Base-by-base conservation (phyloP, 768 basidiomycete species). In the Podaxis mareebaensis region DNA sequence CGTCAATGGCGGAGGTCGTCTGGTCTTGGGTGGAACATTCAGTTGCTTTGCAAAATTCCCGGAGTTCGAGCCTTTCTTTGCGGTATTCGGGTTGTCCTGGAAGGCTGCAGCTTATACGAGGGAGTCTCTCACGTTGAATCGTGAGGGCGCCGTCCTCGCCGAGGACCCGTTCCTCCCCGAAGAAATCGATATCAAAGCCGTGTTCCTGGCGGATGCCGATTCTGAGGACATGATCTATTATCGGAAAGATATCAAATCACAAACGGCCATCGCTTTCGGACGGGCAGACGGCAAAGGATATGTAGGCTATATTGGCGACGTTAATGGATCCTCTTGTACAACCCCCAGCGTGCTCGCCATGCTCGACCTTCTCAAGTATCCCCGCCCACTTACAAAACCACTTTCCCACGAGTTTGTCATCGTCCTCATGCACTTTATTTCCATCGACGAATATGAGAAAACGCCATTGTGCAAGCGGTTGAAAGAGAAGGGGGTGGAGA, bases 221-320 rank as follows among this genome's bases (percentile, higher is more conserved):
- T 58, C 71, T 8, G 63, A 69, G 24, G 68, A 66, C 11, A 67
- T 64, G 3, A 67, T 77, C 10, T 78, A 79, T 61, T 53, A 68
- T 33, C 52, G 36, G 13, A 24, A 17, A 67, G 24, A 53, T 28
- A n/a, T 22, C 28, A 11, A 55, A 22, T 17, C 42, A 22, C 64
- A 78, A 65, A 68, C 72, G 11, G 71, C 78, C 38, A 67, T 78
- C 33, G 68, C 72, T 2, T 66, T 64, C 8, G 61, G 67, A 0
- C 65, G 53, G 8, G 58, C 74, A 17, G 75, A 17, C 11, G 17
- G 72, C 5, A 67, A 71, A 13, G 77, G 78, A 3, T 64, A 61
- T 36, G 40, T 79, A 0, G 77, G 76, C 0, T 79, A 75, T 53
- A 71, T 78, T 51, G 77, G 77, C 3, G 75, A 77, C 60, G 70